Conservation (phyloP, 441 rosid species). For the Corymbia calophylla region DNA sequence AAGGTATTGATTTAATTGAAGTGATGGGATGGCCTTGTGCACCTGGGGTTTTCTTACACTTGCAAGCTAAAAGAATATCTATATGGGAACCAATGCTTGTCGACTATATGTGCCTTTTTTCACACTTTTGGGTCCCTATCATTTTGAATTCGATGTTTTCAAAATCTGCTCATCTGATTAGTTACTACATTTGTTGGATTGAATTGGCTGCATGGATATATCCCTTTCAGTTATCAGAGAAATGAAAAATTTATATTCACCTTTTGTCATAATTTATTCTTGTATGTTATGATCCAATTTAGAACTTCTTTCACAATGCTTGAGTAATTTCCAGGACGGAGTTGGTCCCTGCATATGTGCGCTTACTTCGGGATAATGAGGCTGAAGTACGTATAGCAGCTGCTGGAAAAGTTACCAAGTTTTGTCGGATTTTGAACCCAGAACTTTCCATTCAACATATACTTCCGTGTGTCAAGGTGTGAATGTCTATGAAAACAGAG, state of each 20-base stretch:
- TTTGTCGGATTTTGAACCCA: conserved; percentile 79
- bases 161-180: neutral
- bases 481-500: neutral
- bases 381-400: conserved; percentile 99
- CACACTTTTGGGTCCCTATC: neutral
- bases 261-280: neutral
- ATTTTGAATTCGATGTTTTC: neutral
- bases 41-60: neutral
- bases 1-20: conserved; percentile 30
- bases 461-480: conserved; percentile 90
- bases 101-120: neutral
- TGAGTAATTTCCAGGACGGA: conserved; percentile 40
- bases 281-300: neutral
- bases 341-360: conserved; percentile 91
- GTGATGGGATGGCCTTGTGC: neutral
- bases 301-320: neutral
- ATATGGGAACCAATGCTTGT: neutral
- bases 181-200: neutral
- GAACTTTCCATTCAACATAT: conserved; percentile 80
- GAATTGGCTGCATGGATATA: neutral
- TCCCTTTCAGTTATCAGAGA: neutral
- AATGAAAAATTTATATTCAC: neutral
- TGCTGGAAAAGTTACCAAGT: conserved; percentile 92
- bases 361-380: conserved; percentile 90
- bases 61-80: neutral